phyloP scores from a whole-genome alignment of 768 basidiomycete genomes.

The Plicaturopsis crispa region DNA sequence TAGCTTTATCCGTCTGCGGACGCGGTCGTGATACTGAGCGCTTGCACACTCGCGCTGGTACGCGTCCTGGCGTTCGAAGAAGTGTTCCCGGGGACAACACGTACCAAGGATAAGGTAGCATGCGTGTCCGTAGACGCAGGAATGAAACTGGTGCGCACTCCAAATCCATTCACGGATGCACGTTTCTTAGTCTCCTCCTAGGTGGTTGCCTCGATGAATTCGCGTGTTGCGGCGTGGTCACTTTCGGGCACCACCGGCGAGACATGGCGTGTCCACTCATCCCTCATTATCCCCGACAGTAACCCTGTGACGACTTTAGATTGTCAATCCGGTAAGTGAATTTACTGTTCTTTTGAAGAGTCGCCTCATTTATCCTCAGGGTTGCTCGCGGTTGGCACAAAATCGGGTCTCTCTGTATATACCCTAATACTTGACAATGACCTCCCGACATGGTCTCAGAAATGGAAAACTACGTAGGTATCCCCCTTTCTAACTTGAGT shows the following conservation, averaged over 20 bases:
- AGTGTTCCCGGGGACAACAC: conserved; percentile 58
- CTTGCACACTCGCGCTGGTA: conserved; percentile 53
- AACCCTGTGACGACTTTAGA: conserved; percentile 55
- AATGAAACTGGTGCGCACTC: conserved; percentile 67
- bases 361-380: conserved; percentile 40
- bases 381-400: conserved; percentile 63
- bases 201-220: conserved; percentile 68
- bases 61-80: conserved; percentile 76
- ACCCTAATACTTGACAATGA: conserved; percentile 76
- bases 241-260: conserved; percentile 56
- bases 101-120: conserved; percentile 38
- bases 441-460: conserved; percentile 74
- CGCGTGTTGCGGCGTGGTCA: conserved; percentile 72
- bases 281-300: conserved; percentile 54
- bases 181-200: conserved; percentile 20
- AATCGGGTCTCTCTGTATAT: conserved; percentile 58
- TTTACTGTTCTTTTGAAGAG: conserved; percentile 2
- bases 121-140: conserved; percentile 67
- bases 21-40: conserved; percentile 63
- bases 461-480: conserved; percentile 63
- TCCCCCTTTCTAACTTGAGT: background rate
- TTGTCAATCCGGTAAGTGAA: conserved; percentile 59
- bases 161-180: conserved; percentile 3
- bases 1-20: conserved; percentile 72
- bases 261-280: conserved; percentile 77